Conservation (phyloP, 2,329 filamentous ascomycete species). For the Nemania sp. region DNA sequence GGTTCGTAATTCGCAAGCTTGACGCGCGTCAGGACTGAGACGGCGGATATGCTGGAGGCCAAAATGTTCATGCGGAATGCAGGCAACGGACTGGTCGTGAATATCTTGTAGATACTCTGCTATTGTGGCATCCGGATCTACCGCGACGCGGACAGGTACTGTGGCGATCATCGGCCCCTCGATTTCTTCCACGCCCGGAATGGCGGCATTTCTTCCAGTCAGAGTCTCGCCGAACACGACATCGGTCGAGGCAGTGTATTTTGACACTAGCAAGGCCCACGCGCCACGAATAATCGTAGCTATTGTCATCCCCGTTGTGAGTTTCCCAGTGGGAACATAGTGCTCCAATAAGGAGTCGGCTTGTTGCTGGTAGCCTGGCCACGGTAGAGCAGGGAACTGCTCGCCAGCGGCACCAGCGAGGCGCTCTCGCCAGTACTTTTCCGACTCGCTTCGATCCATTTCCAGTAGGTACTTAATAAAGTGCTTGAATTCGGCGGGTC, state of each 20-base stretch:
- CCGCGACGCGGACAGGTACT: conserved; percentile 57
- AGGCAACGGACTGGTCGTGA: conserved; percentile 58
- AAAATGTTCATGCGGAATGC: conserved; percentile 68
- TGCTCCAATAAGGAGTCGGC: conserved; percentile 59
- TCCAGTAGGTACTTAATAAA: conserved; percentile 54
- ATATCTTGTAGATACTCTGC: conserved; percentile 59
- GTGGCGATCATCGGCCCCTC: conserved; percentile 66
- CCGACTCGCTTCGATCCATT: conserved; percentile 47
- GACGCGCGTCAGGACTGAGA: conserved; percentile 57
- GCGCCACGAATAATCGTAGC: conserved; percentile 63
- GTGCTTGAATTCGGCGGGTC: conserved; percentile 51
- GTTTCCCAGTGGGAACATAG: conserved; percentile 48
- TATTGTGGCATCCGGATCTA: conserved; percentile 49
- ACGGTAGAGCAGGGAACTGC: conserved; percentile 55
- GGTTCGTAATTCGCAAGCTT: conserved; percentile 61
- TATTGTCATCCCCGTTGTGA: conserved; percentile 51
- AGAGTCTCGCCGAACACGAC: conserved; percentile 64
- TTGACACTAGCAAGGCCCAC: conserved; percentile 60
- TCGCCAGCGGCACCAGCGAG: conserved; percentile 50
- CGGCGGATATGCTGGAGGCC: conserved; percentile 64
- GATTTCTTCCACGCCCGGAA: conserved; percentile 56
- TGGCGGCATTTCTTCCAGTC: conserved; percentile 57
- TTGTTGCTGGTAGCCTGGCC: conserved; percentile 52
- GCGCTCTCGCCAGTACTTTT: conserved; percentile 52
- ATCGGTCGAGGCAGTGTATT: conserved; percentile 57